A percentile compares a stretch with the other conserved stretches of the same genome.
Evolutionary conservation across 1,284 basidiomycete species (phyloP).

Genomic region (Testicularia cyperi): DNA sequence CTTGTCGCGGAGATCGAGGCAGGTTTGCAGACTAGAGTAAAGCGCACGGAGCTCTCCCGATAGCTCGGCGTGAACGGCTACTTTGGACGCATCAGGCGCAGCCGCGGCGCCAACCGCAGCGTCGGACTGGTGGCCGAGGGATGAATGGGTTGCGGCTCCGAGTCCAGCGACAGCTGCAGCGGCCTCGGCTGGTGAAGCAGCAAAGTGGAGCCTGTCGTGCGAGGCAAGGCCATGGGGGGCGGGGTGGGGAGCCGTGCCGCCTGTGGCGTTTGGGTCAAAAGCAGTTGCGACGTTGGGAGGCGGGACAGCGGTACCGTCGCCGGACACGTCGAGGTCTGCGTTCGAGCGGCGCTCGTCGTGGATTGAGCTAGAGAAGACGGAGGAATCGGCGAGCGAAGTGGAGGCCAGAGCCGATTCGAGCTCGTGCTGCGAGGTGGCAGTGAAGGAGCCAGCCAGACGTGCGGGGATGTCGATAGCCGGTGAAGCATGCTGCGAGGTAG

Average conservation of each 20-base stretch:
- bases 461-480: slow-evolving; percentile 27
- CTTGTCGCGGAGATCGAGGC: slow-evolving; percentile 56
- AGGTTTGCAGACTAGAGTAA: slow-evolving; percentile 51
- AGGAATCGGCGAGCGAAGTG: slow-evolving; percentile 27
- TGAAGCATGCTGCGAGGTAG: slow-evolving; percentile 14
- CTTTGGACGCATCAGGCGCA: slow-evolving; percentile 21
- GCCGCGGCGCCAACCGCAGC: slow-evolving; percentile 9
- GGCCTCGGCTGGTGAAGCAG: slow-evolving; percentile 45
- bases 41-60: slow-evolving; percentile 50
- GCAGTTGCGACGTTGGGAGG: slow-evolving; percentile 38
- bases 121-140: neutral
- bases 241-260: neutral
- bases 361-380: slow-evolving; percentile 24
- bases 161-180: slow-evolving; percentile 45
- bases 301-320: slow-evolving; percentile 32
- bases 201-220: slow-evolving; percentile 24
- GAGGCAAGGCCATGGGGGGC: slow-evolving; percentile 1
- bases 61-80: slow-evolving; percentile 38
- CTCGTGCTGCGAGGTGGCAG: slow-evolving; percentile 22
- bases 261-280: slow-evolving; percentile 4
- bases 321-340: slow-evolving; percentile 31
- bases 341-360: slow-evolving; percentile 29
- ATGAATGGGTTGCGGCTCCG: slow-evolving; percentile 28
- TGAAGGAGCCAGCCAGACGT: slow-evolving; percentile 26
- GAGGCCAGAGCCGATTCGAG: slow-evolving; percentile 30